Percentiles rank a stretch among this genome's conserved stretches.
These are phyloP conservation scores for Perilla frutescens DNA, from an alignment of 257 asterid genomes.

Conservation along the genomic window DNA sequence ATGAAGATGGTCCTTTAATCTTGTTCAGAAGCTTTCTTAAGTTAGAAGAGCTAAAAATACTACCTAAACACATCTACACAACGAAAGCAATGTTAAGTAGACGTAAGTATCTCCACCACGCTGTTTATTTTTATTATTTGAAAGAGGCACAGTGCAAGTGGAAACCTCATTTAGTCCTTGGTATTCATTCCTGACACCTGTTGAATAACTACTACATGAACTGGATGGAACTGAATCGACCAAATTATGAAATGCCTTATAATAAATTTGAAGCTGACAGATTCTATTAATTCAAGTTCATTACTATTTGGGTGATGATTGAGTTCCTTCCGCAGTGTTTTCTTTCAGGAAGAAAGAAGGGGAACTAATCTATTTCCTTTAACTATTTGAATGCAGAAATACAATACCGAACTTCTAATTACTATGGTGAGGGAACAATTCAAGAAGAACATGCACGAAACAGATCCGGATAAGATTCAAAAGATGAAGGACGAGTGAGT, in stretches of 20 bases:
- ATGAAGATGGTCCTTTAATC: neutral
- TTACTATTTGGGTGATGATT: neutral
- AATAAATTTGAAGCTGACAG: neutral
- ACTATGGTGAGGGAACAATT: constrained; percentile 86
- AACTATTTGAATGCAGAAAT: constrained; percentile 60
- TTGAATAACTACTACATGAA: neutral
- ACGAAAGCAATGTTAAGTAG: neutral
- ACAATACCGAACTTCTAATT: constrained; percentile 75
- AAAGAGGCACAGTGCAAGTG: constrained; percentile 7
- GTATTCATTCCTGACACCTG: constrained; percentile 1
- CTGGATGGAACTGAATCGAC: neutral
- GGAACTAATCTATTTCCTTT: constrained; percentile 28
- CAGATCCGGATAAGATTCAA: constrained; percentile 88
- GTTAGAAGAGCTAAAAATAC: constrained; percentile 7
- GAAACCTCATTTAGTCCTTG: neutral
- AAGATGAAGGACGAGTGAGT: constrained; percentile 88
- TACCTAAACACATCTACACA: neutral
- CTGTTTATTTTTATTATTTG: neutral
- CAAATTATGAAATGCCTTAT: neutral
- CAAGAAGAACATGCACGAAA: constrained; percentile 83
- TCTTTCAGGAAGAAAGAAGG: constrained; percentile 10
- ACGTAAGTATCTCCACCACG: neutral
- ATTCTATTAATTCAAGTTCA: neutral
- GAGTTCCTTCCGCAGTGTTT: neutral
- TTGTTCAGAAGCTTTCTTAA: neutral